phyloP scores from a whole-genome alignment of 23 red algal genomes.

The Cyanidiococcus yangmingshanensis region DNA sequence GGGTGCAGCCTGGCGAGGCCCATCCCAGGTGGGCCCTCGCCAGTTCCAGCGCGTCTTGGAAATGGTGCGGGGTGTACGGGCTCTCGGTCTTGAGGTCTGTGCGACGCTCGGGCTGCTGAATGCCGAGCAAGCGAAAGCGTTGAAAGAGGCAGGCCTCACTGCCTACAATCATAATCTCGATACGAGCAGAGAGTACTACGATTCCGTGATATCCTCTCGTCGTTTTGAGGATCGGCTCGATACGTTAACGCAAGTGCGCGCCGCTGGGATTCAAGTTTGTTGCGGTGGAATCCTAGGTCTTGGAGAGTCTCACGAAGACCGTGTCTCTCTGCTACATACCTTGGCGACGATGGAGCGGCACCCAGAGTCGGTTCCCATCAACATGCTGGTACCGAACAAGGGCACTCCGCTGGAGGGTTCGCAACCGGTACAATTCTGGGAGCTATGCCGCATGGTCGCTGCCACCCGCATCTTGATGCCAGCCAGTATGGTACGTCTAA shows the following conservation, averaged over 20 bases:
- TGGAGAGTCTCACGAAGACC: conserved; percentile 82
- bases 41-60: conserved; percentile 79
- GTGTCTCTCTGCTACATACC: conserved; percentile 85
- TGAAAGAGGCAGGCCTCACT: conserved; percentile 88
- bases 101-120: conserved; percentile 86
- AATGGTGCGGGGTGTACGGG: conserved; percentile 72
- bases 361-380: conserved; percentile 92
- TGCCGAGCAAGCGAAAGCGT: conserved; percentile 52
- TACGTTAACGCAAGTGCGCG: conserved; percentile 67
- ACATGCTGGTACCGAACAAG: conserved; percentile 83
- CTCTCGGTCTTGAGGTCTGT: conserved; percentile 91
- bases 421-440: conserved; percentile 67
- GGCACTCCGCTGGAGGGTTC: conserved; percentile 81
- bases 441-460: conserved; percentile 95
- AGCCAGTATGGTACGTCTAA: conserved; percentile 79
- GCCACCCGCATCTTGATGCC: conserved; percentile 91
- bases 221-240: conserved; percentile 75
- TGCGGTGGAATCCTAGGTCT: conserved; percentile 96
- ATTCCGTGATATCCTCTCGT: conserved; percentile 64
- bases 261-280: conserved; percentile 87
- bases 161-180: conserved; percentile 99
- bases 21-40: conserved; percentile 67
- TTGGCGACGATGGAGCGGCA: conserved; percentile 81
- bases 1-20: conserved; percentile 96
- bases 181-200: conserved; percentile 73